These are phyloP conservation scores for Globisporangium viniferum DNA, from an alignment of 352 stramenopile genomes.

Conservation along the genomic window DNA sequence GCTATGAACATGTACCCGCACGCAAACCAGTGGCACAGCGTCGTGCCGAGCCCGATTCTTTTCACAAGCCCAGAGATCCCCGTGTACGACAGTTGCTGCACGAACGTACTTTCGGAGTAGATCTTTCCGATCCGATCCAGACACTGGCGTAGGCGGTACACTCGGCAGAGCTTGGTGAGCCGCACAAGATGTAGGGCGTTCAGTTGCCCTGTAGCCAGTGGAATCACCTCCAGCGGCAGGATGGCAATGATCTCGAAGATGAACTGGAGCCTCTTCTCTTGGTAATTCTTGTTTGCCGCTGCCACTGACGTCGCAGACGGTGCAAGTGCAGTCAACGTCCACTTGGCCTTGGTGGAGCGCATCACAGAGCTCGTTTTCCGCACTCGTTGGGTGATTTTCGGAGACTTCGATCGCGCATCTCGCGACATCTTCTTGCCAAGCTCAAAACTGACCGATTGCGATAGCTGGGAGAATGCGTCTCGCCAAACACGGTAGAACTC, in stretches of 20 bases:
- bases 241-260: slow-evolving; percentile 51
- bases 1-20: slow-evolving; percentile 74
- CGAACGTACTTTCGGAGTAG: slow-evolving; percentile 41
- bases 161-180: slow-evolving; percentile 55
- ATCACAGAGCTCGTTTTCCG: slow-evolving; percentile 20
- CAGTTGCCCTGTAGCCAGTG: slow-evolving; percentile 27
- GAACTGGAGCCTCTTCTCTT: slow-evolving; percentile 34
- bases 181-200: slow-evolving; percentile 63
- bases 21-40: slow-evolving; percentile 51
- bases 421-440: slow-evolving; percentile 46
- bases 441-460: slow-evolving; percentile 38
- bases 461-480: slow-evolving; percentile 34
- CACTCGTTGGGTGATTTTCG: slow-evolving; percentile 31
- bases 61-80: slow-evolving; percentile 47
- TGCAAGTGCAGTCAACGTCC: slow-evolving; percentile 46
- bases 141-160: slow-evolving; percentile 39
- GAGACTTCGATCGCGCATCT: slow-evolving; percentile 25
- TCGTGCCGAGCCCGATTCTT: slow-evolving; percentile 32
- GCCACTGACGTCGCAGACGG: slow-evolving; percentile 15
- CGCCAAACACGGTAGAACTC: slow-evolving; percentile 39
- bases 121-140: slow-evolving; percentile 42
- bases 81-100: slow-evolving; percentile 56
- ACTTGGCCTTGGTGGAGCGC: slow-evolving; percentile 28
- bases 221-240: slow-evolving; percentile 51
- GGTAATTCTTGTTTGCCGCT: slow-evolving; percentile 20